Evolutionary conservation across 2,329 filamentous ascomycete genomes (phyloP).

Genomic region (Magnaporthiopsis rhizophila): DNA sequence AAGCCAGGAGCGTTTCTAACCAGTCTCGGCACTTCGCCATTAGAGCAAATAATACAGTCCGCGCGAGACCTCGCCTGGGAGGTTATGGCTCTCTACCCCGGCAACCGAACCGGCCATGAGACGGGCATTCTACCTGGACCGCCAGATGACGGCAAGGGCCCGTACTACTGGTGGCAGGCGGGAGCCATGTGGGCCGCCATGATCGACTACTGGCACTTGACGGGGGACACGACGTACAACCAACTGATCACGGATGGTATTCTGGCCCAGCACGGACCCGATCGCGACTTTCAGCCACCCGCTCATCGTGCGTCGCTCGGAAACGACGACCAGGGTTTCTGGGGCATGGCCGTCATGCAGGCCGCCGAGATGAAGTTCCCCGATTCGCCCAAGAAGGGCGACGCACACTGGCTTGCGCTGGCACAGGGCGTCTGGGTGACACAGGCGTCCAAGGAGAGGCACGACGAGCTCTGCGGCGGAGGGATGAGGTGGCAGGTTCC

Average conservation of each 20-base stretch:
- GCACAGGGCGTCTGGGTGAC: conserved; percentile 64
- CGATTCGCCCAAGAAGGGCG: conserved; percentile 39
- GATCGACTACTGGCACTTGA: conserved; percentile 62
- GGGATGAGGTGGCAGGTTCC: conserved; percentile 74
- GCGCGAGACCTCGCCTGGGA: not conserved
- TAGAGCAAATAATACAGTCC: not conserved
- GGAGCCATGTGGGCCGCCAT: conserved; percentile 61
- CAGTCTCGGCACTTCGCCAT: too few relatives aligned
- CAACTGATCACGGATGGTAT: conserved; percentile 47
- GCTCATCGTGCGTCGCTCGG: conserved; percentile 49
- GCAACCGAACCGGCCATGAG: conserved; percentile 29
- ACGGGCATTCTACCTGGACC: conserved; percentile 49
- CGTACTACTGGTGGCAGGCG: conserved; percentile 68
- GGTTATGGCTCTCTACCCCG: not conserved
- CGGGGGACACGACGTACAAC: conserved; percentile 57
- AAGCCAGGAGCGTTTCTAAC: too few relatives aligned
- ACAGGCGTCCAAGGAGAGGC: conserved; percentile 48
- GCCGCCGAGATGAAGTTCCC: conserved; percentile 59
- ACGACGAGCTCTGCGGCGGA: conserved; percentile 66
- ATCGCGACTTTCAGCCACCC: conserved; percentile 52
- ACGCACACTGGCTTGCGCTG: conserved; percentile 55
- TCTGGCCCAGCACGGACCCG: conserved; percentile 47
- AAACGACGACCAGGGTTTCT: conserved; percentile 63
- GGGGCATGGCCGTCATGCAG: conserved; percentile 60
- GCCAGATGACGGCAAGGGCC: conserved; percentile 33